Conservation (phyloP, 805 yeast species). For the Trichomonascus vanleenenianus region DNA sequence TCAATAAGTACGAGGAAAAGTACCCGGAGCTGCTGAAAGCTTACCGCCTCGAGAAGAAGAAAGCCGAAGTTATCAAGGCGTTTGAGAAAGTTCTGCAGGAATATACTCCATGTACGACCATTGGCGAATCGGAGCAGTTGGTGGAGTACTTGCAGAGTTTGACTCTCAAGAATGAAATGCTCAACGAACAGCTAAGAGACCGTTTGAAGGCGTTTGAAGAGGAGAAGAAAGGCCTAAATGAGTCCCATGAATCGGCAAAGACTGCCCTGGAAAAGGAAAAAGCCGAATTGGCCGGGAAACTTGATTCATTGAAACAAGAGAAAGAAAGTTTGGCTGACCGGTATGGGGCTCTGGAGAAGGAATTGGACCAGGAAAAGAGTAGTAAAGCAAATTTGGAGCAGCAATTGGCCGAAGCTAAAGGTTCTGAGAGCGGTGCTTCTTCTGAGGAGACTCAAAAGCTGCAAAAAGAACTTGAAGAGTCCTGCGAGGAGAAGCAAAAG, state of each 20-base stretch:
- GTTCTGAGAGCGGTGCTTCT: neutral
- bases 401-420: neutral
- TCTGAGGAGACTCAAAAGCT: slow-evolving; percentile 11
- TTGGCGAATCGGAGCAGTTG: slow-evolving; percentile 63
- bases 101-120: slow-evolving; percentile 68
- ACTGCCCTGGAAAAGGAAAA: slow-evolving; percentile 3
- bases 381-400: no score
- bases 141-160: slow-evolving; percentile 63
- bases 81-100: slow-evolving; percentile 72
- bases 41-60: slow-evolving; percentile 70
- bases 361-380: neutral
- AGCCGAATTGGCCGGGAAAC: neutral
- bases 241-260: slow-evolving; percentile 1
- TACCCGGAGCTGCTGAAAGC: slow-evolving; percentile 80
- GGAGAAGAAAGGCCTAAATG: slow-evolving; percentile 1
- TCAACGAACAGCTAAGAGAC: slow-evolving; percentile 57
- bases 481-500: slow-evolving; percentile 1
- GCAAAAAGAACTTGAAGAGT: slow-evolving; percentile 7
- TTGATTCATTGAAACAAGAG: neutral
- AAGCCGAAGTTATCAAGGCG: slow-evolving; percentile 45
- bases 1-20: slow-evolving; percentile 80
- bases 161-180: slow-evolving; percentile 49
- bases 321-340: neutral
- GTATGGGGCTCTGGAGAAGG: neutral
- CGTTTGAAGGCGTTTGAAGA: slow-evolving; percentile 22